Evolutionary conservation across 73 alveolate genomes (phyloP).

Genomic region (Paramecium biaurelia): DNA sequence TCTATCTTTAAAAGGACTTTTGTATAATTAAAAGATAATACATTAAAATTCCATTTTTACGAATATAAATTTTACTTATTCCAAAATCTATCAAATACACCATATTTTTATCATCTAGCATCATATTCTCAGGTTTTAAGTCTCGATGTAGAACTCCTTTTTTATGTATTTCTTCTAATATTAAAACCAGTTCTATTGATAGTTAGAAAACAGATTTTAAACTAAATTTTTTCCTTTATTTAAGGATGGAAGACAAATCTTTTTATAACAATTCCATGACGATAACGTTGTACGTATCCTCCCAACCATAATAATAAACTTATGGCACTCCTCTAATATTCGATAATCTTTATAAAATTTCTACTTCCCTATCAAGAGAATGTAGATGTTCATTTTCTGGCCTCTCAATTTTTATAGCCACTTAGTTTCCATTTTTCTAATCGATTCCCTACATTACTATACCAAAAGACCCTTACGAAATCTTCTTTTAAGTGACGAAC

Average conservation of each 20-base stretch:
- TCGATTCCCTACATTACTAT: constrained; percentile 18
- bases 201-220: constrained; percentile 51
- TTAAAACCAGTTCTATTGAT: constrained; percentile 16
- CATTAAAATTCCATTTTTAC: constrained; percentile 51
- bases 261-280: constrained; percentile 37
- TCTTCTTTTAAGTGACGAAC: constrained; percentile 17
- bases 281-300: constrained; percentile 35
- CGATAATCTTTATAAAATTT: background rate
- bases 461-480: constrained; percentile 23
- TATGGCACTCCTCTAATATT: constrained; percentile 52
- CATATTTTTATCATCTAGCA: background rate
- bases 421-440: constrained; percentile 25
- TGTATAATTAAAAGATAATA: background rate
- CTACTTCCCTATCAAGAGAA: constrained; percentile 38
- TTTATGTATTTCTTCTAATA: constrained; percentile 43
- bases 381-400: constrained; percentile 41
- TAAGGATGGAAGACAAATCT: constrained; percentile 47
- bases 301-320: constrained; percentile 35
- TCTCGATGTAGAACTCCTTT: background rate
- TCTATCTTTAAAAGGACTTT: background rate
- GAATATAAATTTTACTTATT: constrained; percentile 81
- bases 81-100: constrained; percentile 91
- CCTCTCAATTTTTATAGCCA: constrained; percentile 54
- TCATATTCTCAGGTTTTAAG: constrained; percentile 8
- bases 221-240: constrained; percentile 33